These are phyloP conservation scores for Penicillium ucsense DNA, from an alignment of 495 filamentous ascomycete genomes.

Conservation along the genomic window DNA sequence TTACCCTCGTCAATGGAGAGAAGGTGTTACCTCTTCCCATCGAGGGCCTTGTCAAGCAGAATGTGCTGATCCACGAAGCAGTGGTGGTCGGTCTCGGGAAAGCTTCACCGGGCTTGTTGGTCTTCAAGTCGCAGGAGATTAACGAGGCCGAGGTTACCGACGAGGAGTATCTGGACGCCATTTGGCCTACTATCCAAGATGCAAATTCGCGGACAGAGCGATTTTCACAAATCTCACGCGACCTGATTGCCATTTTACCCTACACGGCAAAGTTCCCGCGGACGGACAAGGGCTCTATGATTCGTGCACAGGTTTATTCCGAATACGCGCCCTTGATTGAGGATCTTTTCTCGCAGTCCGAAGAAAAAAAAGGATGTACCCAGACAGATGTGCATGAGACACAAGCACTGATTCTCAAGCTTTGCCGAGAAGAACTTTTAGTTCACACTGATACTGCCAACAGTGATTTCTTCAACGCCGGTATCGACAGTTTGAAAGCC, in stretches of 20 bases:
- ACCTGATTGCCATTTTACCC: slow-evolving; percentile 41
- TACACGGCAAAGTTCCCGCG: slow-evolving; percentile 33
- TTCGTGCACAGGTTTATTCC: slow-evolving; percentile 43
- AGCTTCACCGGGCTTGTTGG: slow-evolving; percentile 42
- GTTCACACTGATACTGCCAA: slow-evolving; percentile 27
- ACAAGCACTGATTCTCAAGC: slow-evolving; percentile 29
- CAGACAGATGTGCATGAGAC: slow-evolving; percentile 29
- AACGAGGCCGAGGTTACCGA: slow-evolving; percentile 20
- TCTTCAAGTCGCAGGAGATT: slow-evolving; percentile 34
- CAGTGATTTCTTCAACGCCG: slow-evolving; percentile 44
- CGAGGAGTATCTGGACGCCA: slow-evolving; percentile 31
- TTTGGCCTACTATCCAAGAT: slow-evolving; percentile 39
- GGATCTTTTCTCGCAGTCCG: slow-evolving; percentile 30
- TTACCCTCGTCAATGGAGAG: slow-evolving; percentile 58
- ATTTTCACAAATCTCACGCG: slow-evolving; percentile 47
- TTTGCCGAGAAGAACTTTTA: slow-evolving; percentile 31
- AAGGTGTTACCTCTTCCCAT: slow-evolving; percentile 58
- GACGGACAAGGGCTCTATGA: slow-evolving; percentile 48
- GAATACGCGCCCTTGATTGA: slow-evolving; percentile 41
- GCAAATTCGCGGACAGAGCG: slow-evolving; percentile 41
- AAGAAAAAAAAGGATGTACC: slow-evolving; percentile 17
- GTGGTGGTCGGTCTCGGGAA: slow-evolving; percentile 48
- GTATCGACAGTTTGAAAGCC: slow-evolving; percentile 52
- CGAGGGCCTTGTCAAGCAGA: slow-evolving; percentile 46
- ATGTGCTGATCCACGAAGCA: slow-evolving; percentile 43